These are phyloP conservation scores for Microdochium trichocladiopsis DNA, from an alignment of 2,329 filamentous ascomycete species.

Conservation along the genomic window DNA sequence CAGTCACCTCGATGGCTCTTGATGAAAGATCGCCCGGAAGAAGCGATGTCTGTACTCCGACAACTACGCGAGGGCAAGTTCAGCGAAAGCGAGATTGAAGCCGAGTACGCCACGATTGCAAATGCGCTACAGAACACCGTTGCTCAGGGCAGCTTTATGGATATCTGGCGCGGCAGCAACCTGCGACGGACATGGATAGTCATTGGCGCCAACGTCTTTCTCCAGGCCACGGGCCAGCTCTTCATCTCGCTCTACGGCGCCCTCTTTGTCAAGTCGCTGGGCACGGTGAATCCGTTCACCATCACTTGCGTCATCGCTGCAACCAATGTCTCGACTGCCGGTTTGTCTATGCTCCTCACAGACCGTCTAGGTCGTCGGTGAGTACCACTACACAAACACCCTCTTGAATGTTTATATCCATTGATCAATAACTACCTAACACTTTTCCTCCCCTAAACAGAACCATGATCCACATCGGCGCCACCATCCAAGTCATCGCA, in stretches of 20 bases:
- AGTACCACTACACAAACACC: not conserved
- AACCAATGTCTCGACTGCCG: slow-evolving; percentile 9
- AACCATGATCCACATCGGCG: slow-evolving; percentile 15
- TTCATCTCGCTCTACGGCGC: slow-evolving; percentile 22
- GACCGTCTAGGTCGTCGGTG: slow-evolving; percentile 12
- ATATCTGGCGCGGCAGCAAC: slow-evolving; percentile 9
- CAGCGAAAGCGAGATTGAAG: slow-evolving; percentile 13
- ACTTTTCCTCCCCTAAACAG: slow-evolving; percentile 1
- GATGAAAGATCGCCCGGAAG: slow-evolving; percentile 14
- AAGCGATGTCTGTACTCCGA: slow-evolving; percentile 16
- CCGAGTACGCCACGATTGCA: slow-evolving; percentile 7
- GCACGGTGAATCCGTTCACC: slow-evolving; percentile 18
- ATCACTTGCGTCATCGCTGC: slow-evolving; percentile 12
- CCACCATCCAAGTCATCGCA: slow-evolving; percentile 16
- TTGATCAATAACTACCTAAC: too few relatives aligned
- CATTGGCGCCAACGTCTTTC: slow-evolving; percentile 18
- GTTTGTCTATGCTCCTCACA: slow-evolving; percentile 8
- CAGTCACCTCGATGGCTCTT: slow-evolving; percentile 16
- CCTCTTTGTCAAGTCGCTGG: slow-evolving; percentile 18
- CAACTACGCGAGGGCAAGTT: slow-evolving; percentile 14
- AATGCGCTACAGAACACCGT: slow-evolving; percentile 20
- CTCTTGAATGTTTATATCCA: too few relatives aligned
- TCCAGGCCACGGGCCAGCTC: slow-evolving; percentile 19
- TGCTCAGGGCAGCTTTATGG: slow-evolving; percentile 25
- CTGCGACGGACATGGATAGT: not conserved